Evolutionary conservation across 148 eudicot genomes (phyloP), one percentile per base, ranked within the genome.

Genomic region (Tetragonia tetragonoides): DNA sequence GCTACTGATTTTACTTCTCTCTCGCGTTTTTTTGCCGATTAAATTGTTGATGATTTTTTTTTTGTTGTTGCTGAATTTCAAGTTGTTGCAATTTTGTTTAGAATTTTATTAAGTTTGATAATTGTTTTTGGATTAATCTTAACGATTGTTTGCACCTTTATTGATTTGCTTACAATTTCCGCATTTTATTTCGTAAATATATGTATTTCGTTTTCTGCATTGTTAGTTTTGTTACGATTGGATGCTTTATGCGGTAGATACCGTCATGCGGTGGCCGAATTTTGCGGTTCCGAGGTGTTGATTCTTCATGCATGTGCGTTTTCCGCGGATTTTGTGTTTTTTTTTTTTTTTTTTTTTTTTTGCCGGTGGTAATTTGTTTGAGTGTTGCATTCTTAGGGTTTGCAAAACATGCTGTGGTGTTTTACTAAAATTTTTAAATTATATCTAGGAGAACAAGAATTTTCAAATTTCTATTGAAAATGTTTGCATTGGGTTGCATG

Each of bases 231-330:
- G 63, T 59, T 78, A 47, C 39, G 66, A 41, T 39, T 67, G 4
- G 41, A 39, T 56, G 53, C 77, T 79, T 2, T 38, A 9, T 24
- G 39, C 21, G 9, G 54, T 39, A n/a, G 24, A 20, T 62, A 37
- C 49, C 47, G 39, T 37, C 15, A n/a, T 70, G 61, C 2, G 23
- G 37, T 17, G 21, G 46, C 66, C 23, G 53, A 68, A 77, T 23
- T 46, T 60, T 62, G 40, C 28, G 10, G 9, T 28, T 70, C 70
- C 2, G 24, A 59, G 59, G 39, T 18, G 5, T 47, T 37, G 28
- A 72, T 47, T 72, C 3, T 6, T 78, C 70, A 72, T 72, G 81
- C 81, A 78, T 71, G 69, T 44, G 75, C n/a, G 9, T 56, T 77
- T 44, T 70, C 24, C 34, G 39, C 10, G 42, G 42, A 53, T 6